These are phyloP conservation scores for Neofusicoccum kwambonambiense DNA, from an alignment of 2,329 filamentous ascomycete species.

Conservation along the genomic window DNA sequence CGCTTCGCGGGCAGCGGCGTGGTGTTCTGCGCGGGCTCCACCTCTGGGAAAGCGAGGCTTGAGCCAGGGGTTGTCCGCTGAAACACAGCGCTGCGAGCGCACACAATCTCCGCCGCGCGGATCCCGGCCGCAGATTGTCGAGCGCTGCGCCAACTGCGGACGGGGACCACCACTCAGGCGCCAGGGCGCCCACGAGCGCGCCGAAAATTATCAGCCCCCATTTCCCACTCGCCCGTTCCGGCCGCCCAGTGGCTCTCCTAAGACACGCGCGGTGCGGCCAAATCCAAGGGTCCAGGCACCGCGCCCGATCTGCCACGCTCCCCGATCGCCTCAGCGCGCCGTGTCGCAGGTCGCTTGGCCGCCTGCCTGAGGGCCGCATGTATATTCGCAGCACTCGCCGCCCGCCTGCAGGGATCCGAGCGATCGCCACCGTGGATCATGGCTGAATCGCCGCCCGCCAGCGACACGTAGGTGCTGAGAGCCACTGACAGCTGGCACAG, in stretches of 20 bases:
- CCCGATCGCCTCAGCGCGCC: not conserved
- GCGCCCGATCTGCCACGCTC: not conserved
- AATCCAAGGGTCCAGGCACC: not conserved
- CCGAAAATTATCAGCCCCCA: constrained; percentile 9
- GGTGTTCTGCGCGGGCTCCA: constrained; percentile 3
- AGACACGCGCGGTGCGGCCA: not conserved
- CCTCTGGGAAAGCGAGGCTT: constrained; percentile 5
- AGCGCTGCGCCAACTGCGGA: not conserved
- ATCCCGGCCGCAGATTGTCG: not conserved
- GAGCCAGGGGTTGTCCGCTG: constrained; percentile 2
- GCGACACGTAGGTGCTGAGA: not conserved
- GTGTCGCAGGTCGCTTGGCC: not conserved
- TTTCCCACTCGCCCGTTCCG: not conserved
- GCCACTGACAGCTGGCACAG: not conserved
- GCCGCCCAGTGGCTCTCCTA: not conserved
- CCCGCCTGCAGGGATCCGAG: not conserved
- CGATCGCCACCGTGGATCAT: constrained; percentile 13
- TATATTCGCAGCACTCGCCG: not conserved
- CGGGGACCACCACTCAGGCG: not conserved
- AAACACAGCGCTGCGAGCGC: not conserved
- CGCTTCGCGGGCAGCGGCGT: not conserved
- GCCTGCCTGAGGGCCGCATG: constrained; percentile 4
- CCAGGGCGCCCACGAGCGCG: not conserved
- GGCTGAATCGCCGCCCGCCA: constrained; percentile 2
- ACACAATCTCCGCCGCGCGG: constrained; percentile 10